Percentiles rank a stretch among this genome's conserved stretches.
Conservation (phyloP, 192 early-diverging fungal genomes). For the Jimgerdemannia flammicorona region DNA sequence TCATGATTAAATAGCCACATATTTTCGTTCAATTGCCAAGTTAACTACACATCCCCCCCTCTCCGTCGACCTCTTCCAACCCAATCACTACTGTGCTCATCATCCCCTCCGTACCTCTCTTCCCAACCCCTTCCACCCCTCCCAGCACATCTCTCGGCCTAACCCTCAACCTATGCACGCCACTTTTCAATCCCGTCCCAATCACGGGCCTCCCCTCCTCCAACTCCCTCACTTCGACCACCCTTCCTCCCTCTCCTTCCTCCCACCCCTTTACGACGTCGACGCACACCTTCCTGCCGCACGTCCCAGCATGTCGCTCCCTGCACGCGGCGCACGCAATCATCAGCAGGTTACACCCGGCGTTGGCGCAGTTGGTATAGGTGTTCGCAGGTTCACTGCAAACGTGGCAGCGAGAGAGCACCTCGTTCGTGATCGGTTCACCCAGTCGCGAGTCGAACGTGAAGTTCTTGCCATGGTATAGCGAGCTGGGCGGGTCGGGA, state of each 20-base stretch:
- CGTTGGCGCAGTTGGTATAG: constrained; percentile 71
- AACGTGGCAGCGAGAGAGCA: constrained; percentile 61
- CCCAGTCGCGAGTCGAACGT: constrained; percentile 78
- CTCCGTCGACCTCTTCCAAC: no score
- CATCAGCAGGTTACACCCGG: constrained; percentile 67
- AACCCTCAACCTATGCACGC: neutral
- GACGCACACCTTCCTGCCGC: constrained; percentile 42
- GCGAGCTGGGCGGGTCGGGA: constrained; percentile 33
- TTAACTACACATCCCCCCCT: no score
- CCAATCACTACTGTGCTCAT: neutral
- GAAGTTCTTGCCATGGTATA: constrained; percentile 76
- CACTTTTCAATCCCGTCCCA: neutral
- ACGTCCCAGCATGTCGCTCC: constrained; percentile 41
- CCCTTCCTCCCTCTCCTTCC: constrained; percentile 6
- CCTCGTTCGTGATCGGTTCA: constrained; percentile 63
- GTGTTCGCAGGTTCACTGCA: constrained; percentile 61
- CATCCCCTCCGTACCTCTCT: neutral
- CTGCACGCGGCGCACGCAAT: constrained; percentile 61
- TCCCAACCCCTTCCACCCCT: neutral
- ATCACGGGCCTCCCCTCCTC: neutral
- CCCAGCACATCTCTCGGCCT: neutral
- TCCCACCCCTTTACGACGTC: constrained; percentile 33
- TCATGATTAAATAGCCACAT: no score
- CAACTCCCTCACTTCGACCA: constrained; percentile 5
- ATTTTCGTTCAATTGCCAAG: no score